A percentile compares a stretch with the other conserved stretches of the same genome.
Evolutionary conservation across 805 yeast species (phyloP).

Genomic region (Zygotorulaspora florentina): DNA sequence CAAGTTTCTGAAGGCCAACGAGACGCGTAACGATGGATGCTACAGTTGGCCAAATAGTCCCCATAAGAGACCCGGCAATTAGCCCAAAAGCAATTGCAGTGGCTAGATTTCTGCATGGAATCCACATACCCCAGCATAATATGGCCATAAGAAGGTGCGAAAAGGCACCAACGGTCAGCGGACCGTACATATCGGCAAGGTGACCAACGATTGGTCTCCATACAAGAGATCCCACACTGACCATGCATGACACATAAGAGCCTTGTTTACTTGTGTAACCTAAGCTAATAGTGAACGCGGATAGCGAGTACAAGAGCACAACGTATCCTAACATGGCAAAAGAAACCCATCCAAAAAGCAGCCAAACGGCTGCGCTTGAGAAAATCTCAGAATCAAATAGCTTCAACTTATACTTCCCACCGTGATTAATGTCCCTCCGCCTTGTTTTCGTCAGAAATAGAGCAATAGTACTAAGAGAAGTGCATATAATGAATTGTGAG

Average conservation of each 20-base stretch:
- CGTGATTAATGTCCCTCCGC: conserved; percentile 10
- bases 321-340: conserved; percentile 58
- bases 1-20: conserved; percentile 50
- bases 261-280: conserved; percentile 56
- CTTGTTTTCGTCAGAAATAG: conserved; percentile 37
- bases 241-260: conserved; percentile 54
- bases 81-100: conserved; percentile 50
- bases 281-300: conserved; percentile 53
- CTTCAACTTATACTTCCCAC: conserved; percentile 21
- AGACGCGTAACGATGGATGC: conserved; percentile 49
- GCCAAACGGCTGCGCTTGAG: conserved; percentile 41
- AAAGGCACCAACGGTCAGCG: conserved; percentile 42
- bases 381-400: conserved; percentile 42
- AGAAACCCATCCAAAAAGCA: conserved; percentile 39
- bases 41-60: conserved; percentile 52
- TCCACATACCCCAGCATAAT: conserved; percentile 48
- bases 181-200: conserved; percentile 49
- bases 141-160: conserved; percentile 39
- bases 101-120: conserved; percentile 53
- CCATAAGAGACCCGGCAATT: conserved; percentile 54
- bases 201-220: conserved; percentile 57
- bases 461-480: conserved; percentile 30
- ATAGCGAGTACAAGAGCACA: conserved; percentile 51
- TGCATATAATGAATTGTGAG: conserved; percentile 37
- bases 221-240: conserved; percentile 49